These are phyloP conservation scores for Ceratocystiopsis sp. DNA, from an alignment of 2,329 filamentous ascomycete genomes.

Conservation along the genomic window DNA sequence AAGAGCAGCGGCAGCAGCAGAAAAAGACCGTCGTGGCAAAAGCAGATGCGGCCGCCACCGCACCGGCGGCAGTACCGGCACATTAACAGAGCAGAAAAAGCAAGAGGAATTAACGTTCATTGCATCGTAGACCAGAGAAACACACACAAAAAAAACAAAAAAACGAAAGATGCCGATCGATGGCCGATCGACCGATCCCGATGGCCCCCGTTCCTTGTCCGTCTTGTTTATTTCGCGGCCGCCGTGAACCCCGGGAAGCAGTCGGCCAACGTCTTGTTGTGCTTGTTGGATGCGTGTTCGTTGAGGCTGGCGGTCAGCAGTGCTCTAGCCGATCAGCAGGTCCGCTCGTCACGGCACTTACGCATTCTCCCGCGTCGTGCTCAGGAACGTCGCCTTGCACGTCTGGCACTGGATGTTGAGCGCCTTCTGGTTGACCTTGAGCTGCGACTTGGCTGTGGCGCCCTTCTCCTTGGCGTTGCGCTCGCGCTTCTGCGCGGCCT, in stretches of 20 bases:
- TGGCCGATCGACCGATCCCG: too few relatives aligned
- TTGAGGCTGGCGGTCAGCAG: constrained; percentile 30
- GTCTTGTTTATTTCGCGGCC: constrained; percentile 2
- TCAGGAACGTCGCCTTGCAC: constrained; percentile 66
- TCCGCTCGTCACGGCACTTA: constrained; percentile 19
- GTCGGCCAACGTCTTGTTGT: constrained; percentile 52
- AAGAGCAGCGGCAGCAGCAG: constrained; percentile 30
- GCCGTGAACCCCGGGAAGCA: constrained; percentile 45
- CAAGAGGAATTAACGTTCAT: too few relatives aligned
- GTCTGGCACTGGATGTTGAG: constrained; percentile 61
- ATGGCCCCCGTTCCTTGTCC: too few relatives aligned
- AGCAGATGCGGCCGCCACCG: too few relatives aligned
- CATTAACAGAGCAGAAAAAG: constrained; percentile 14
- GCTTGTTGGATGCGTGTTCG: constrained; percentile 60
- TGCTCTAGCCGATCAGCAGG: too few relatives aligned
- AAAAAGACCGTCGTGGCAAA: too few relatives aligned
- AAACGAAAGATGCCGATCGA: not conserved
- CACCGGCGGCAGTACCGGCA: constrained; percentile 19
- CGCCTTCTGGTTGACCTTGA: constrained; percentile 54
- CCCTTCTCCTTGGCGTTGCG: constrained; percentile 45
- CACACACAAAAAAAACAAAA: not conserved
- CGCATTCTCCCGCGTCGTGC: constrained; percentile 58
- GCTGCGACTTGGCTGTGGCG: constrained; percentile 44
- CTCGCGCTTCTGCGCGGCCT: constrained; percentile 47
- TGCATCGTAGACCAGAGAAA: too few relatives aligned